Evolutionary conservation across 2,329 filamentous ascomycete species (phyloP), one percentile per base, ranked within the genome.

Genomic region (Neopestalotiopsis sp.): DNA sequence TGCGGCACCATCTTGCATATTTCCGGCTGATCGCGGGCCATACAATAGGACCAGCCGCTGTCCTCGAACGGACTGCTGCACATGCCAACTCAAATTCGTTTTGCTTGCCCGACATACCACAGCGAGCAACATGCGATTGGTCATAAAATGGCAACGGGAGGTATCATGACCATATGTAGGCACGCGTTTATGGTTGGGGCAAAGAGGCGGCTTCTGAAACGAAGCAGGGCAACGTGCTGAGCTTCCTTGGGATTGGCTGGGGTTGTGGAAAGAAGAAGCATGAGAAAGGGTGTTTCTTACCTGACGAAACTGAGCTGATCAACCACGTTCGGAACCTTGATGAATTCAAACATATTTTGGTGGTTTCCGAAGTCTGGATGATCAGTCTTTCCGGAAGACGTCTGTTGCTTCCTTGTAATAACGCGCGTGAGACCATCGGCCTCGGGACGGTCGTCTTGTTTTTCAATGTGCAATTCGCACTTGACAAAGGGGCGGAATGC

Each of bases 401-500:
- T 91, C 75, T 85, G 85, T 70, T 84, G 84, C 75, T 91, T 91
- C 58, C 86, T 86, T 63, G 87, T 86, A 72, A 89, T 88, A 68
- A 84, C 82, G 71, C 85, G 83, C 20, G 84, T 82, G 28, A 83
- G 82, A 61, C 84, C 82, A 59, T 79, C 74, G 63, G 75, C 71
- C 42, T 74, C 73, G 69, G 75, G 58, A 70, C 78, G 70, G 72
- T 80, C 72, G 80, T 84, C 69, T 79, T 78, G 77, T 70, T 85
- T 92, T 76, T 96, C 94, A 17, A 95, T 89, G 78, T 97, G 94
- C 67, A 98, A 81, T 77, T 96, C 92, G 71, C 91, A 91, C 77
- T 92, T 94, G 74, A 97, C 87, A 69, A 92, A 89, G 1, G 94
- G 94, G 52, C 90, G 89, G 71, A 96, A 88, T 57, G 84, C 82